Conservation (phyloP, 139 green algal species). For the Bryopsis sp. region DNA sequence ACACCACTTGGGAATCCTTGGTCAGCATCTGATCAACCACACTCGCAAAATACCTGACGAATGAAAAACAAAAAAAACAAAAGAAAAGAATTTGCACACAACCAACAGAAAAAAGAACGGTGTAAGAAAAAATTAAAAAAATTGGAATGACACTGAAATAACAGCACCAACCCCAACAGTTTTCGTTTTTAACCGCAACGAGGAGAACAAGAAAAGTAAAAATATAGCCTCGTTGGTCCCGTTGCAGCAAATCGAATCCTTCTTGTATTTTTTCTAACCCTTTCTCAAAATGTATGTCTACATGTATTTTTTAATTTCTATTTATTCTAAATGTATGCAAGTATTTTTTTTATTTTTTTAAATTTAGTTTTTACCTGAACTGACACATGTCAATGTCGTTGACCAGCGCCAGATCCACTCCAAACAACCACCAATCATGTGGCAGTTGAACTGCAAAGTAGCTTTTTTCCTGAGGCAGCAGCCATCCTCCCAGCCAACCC, state of each 20-base stretch:
- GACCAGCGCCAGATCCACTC: conserved; percentile 71
- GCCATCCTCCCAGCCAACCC: conserved; percentile 82
- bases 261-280: neutral
- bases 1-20: conserved; percentile 44
- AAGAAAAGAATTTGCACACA: neutral
- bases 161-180: too few relatives aligned
- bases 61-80: neutral
- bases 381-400: conserved; percentile 75
- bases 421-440: conserved; percentile 82
- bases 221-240: too few relatives aligned
- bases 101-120: neutral
- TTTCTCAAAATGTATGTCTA: too few relatives aligned
- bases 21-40: conserved; percentile 68
- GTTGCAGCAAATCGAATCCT: too few relatives aligned
- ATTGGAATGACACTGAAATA: too few relatives aligned
- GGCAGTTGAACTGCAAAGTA: conserved; percentile 84
- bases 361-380: too few relatives aligned
- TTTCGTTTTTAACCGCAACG: too few relatives aligned
- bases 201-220: too few relatives aligned
- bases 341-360: too few relatives aligned
- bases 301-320: too few relatives aligned
- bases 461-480: conserved; percentile 76
- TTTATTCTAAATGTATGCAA: too few relatives aligned
- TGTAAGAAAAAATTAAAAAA: too few relatives aligned
- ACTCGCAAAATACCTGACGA: conserved; percentile 73